Percentiles rank a stretch among this genome's conserved stretches.
Evolutionary conservation across 148 eudicot species (phyloP).

Genomic region (Cornus suecica): DNA sequence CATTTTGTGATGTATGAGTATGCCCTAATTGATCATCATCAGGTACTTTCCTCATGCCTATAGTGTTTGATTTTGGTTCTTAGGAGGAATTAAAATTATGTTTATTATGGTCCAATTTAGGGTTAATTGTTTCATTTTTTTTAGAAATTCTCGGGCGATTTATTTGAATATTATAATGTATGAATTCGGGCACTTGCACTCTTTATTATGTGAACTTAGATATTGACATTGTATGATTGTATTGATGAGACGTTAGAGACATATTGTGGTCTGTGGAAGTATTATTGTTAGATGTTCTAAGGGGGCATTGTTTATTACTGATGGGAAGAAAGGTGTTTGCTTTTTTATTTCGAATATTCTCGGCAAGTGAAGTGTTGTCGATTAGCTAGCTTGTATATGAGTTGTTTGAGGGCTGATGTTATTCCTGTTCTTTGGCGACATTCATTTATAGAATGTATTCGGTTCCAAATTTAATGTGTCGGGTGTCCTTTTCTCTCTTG

Average conservation of each 20-base stretch:
- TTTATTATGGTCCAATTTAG: not conserved
- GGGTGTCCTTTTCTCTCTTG: not conserved
- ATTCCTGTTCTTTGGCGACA: not conserved
- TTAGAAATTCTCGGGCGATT: too few relatives aligned
- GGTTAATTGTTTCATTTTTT: not conserved
- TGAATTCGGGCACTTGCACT: too few relatives aligned
- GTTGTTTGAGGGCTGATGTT: not conserved
- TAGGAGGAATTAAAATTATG: not conserved
- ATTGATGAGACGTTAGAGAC: not conserved
- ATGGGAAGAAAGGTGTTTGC: not conserved
- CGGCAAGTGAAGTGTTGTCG: not conserved
- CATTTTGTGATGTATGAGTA: constrained; percentile 64
- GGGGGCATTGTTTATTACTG: not conserved
- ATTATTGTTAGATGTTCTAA: not conserved
- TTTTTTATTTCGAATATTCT: not conserved
- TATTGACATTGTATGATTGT: not conserved
- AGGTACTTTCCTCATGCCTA: constrained; percentile 30
- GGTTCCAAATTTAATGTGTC: not conserved
- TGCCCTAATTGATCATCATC: constrained; percentile 29
- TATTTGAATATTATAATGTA: too few relatives aligned
- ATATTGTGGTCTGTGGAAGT: not conserved
- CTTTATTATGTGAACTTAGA: not conserved
- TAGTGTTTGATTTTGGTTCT: too few relatives aligned
- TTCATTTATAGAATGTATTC: not conserved
- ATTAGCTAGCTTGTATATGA: not conserved